Evolutionary conservation across 2,329 filamentous ascomycete genomes (phyloP).

Genomic region (Cladosporium sp.): DNA sequence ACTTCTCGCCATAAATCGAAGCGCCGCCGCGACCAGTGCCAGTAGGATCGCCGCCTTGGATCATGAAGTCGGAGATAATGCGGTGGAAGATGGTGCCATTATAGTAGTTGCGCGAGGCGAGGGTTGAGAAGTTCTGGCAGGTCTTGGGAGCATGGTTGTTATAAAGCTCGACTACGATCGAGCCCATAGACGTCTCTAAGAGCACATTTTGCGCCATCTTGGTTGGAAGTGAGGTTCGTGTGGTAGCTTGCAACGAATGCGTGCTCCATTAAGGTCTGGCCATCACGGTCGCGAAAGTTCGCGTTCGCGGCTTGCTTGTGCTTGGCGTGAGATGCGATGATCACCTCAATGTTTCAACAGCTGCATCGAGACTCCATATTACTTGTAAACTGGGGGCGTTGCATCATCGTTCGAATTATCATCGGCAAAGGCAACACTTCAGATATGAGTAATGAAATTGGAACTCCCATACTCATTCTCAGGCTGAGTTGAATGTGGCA

Average conservation of each 20-base stretch:
- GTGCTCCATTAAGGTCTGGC: neutral
- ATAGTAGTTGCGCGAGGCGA: conserved; percentile 84
- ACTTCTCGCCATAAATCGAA: conserved; percentile 90
- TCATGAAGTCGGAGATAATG: conserved; percentile 94
- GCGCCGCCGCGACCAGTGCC: conserved; percentile 86
- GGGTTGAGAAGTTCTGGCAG: conserved; percentile 69
- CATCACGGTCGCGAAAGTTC: conserved; percentile 13
- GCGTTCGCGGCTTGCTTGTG: neutral
- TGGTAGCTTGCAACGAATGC: neutral
- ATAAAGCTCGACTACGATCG: conserved; percentile 87
- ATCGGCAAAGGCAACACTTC: neutral
- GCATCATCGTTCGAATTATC: neutral
- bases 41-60: conserved; percentile 82
- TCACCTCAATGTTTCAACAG: neutral
- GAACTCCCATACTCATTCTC: neutral
- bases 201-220: conserved; percentile 74
- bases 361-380: neutral
- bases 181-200: conserved; percentile 85
- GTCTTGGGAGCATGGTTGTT: conserved; percentile 74
- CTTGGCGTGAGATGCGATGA: neutral
- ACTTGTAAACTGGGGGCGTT: neutral
- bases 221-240: neutral
- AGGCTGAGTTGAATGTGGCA: neutral
- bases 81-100: conserved; percentile 83
- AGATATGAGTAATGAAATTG: neutral